These are phyloP conservation scores for Coix lacrymajobi DNA, from an alignment of 176 grass and related monocot genomes.

Conservation along the genomic window DNA sequence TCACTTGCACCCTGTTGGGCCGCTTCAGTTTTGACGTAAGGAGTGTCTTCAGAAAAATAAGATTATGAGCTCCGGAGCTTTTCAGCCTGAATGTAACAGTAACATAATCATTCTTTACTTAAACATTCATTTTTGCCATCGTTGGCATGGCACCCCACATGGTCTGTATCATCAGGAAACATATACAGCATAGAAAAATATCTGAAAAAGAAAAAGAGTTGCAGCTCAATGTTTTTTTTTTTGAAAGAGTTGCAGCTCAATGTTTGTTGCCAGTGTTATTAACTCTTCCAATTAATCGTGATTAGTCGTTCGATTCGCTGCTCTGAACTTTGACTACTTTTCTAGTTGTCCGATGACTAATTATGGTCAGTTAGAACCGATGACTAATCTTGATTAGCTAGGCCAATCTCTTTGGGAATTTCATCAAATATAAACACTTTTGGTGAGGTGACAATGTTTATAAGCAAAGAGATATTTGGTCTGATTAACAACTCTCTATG, in stretches of 20 bases:
- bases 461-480: too few relatives aligned
- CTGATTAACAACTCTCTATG: too few relatives aligned
- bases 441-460: too few relatives aligned
- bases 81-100: constrained; percentile 33
- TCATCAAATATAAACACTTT: too few relatives aligned
- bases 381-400: too few relatives aligned
- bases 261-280: not conserved
- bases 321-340: too few relatives aligned
- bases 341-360: too few relatives aligned
- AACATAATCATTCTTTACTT: constrained; percentile 2
- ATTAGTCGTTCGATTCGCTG: too few relatives aligned
- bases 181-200: not conserved
- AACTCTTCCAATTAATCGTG: too few relatives aligned
- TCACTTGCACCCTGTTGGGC: not conserved
- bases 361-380: too few relatives aligned
- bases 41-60: constrained; percentile 22
- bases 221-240: not conserved
- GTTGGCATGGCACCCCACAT: not conserved
- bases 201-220: not conserved
- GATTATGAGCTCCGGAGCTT: not conserved
- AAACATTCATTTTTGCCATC: constrained; percentile 3
- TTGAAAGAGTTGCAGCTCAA: not conserved
- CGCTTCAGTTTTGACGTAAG: constrained; percentile 18
- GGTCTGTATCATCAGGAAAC: constrained; percentile 4
- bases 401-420: too few relatives aligned